These are phyloP conservation scores for Aspergillus asperescens DNA, from an alignment of 495 filamentous ascomycete species.

Conservation along the genomic window DNA sequence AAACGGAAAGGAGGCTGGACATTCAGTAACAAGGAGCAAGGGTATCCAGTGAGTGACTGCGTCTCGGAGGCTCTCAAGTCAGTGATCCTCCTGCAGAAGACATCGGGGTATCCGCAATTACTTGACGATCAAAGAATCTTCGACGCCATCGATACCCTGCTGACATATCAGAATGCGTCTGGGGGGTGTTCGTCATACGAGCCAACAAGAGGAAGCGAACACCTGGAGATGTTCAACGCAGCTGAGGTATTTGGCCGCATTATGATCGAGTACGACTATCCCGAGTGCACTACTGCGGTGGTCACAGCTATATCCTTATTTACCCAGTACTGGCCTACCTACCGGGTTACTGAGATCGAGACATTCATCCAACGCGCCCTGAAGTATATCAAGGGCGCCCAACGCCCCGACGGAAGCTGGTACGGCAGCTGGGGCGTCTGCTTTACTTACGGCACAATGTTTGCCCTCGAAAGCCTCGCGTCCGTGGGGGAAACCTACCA, in stretches of 20 bases:
- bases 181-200: slow-evolving; percentile 21
- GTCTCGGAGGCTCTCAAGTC: slow-evolving; percentile 10
- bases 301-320: slow-evolving; percentile 17
- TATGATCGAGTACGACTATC: slow-evolving; percentile 22
- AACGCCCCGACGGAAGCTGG: slow-evolving; percentile 21
- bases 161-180: slow-evolving; percentile 11
- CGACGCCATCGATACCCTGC: slow-evolving; percentile 14
- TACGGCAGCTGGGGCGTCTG: slow-evolving; percentile 18
- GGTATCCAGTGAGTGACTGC: slow-evolving; percentile 8
- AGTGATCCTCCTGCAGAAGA: slow-evolving; percentile 9
- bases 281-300: slow-evolving; percentile 19
- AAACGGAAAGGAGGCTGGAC: slow-evolving; percentile 8
- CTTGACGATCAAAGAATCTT: background rate
- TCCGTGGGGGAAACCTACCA: slow-evolving; percentile 12
- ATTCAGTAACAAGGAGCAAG: slow-evolving; percentile 10
- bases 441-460: slow-evolving; percentile 21
- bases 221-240: slow-evolving; percentile 20
- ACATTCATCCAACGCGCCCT: slow-evolving; percentile 9
- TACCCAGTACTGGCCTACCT: slow-evolving; percentile 4
- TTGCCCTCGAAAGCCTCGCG: slow-evolving; percentile 20
- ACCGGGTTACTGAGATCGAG: slow-evolving; percentile 12
- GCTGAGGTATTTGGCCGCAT: slow-evolving; percentile 17
- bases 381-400: slow-evolving; percentile 10
- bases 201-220: slow-evolving; percentile 6
- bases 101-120: background rate